phyloP scores from a whole-genome alignment of 805 yeast species.

The Cyberlindnera bimundalis region DNA sequence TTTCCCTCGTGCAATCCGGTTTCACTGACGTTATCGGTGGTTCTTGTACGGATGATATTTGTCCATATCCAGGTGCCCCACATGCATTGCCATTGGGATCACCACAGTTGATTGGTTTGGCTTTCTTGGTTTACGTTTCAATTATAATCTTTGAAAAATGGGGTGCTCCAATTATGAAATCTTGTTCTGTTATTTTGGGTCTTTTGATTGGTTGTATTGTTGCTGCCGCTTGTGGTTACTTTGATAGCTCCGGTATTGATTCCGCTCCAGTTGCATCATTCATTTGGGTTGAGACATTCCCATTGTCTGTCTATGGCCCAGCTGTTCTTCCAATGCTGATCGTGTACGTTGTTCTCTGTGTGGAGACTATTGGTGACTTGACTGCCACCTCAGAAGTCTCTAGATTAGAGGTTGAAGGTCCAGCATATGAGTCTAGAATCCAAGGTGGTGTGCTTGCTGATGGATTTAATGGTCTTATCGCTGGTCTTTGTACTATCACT shows the following conservation, averaged over 20 bases:
- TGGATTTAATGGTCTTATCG: constrained; percentile 73
- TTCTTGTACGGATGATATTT: constrained; percentile 49
- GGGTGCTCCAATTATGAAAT: constrained; percentile 93
- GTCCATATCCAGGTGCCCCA: constrained; percentile 52
- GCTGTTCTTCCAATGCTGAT: constrained; percentile 82
- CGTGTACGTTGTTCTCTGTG: constrained; percentile 73
- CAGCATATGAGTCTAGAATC: constrained; percentile 73
- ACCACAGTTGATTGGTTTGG: constrained; percentile 85
- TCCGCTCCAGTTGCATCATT: constrained; percentile 83
- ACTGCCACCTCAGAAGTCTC: constrained; percentile 94
- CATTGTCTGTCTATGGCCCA: constrained; percentile 74
- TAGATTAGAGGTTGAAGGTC: constrained; percentile 78
- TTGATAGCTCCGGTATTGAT: constrained; percentile 52
- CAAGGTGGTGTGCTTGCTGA: constrained; percentile 94
- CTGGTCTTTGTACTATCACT: constrained; percentile 77
- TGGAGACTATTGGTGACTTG: constrained; percentile 93
- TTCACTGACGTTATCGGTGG: constrained; percentile 90
- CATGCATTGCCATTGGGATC: constrained; percentile 74
- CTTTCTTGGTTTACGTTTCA: constrained; percentile 73
- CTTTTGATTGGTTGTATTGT: constrained; percentile 85
- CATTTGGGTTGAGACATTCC: constrained; percentile 85
- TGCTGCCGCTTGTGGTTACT: constrained; percentile 89
- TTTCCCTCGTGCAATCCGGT: constrained; percentile 65
- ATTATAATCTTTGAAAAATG: constrained; percentile 77
- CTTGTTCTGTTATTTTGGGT: constrained; percentile 88